Evolutionary conservation across 495 filamentous ascomycete species (phyloP).

Genomic region (Penicillium turbatum): DNA sequence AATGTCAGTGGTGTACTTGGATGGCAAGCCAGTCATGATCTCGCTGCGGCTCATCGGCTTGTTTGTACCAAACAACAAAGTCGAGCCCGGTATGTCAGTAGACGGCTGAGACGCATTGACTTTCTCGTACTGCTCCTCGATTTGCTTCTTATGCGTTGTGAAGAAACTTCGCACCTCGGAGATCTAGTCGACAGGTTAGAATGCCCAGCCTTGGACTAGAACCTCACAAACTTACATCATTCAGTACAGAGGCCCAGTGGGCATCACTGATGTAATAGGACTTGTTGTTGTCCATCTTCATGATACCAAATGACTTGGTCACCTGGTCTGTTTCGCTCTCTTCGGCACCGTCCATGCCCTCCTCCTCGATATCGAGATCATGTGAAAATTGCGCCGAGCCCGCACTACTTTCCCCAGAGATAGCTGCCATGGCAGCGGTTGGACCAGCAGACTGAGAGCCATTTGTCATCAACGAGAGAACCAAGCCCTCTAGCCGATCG

Average conservation of each 20-base stretch:
- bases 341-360: conserved; percentile 46
- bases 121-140: conserved; percentile 57
- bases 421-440: conserved; percentile 57
- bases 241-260: conserved; percentile 85
- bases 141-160: conserved; percentile 61
- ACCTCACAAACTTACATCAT: conserved; percentile 54
- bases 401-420: conserved; percentile 58
- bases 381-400: conserved; percentile 40
- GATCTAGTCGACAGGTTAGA: conserved; percentile 53
- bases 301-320: conserved; percentile 76
- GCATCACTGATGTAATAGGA: conserved; percentile 81
- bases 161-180: conserved; percentile 93
- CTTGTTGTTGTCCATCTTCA: conserved; percentile 84
- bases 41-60: conserved; percentile 67
- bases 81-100: conserved; percentile 57
- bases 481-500: conserved; percentile 90
- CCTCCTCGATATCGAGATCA: conserved; percentile 57
- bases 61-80: conserved; percentile 68
- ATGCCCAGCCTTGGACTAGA: background rate
- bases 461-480: conserved; percentile 94
- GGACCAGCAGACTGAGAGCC: conserved; percentile 63
- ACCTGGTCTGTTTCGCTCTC: conserved; percentile 87
- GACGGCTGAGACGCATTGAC: conserved; percentile 59
- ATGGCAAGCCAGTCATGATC: conserved; percentile 72
- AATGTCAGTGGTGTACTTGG: conserved; percentile 74